Evolutionary conservation across 1,139 yeast species (phyloP).

Genomic region (Hyphopichia fennica): DNA sequence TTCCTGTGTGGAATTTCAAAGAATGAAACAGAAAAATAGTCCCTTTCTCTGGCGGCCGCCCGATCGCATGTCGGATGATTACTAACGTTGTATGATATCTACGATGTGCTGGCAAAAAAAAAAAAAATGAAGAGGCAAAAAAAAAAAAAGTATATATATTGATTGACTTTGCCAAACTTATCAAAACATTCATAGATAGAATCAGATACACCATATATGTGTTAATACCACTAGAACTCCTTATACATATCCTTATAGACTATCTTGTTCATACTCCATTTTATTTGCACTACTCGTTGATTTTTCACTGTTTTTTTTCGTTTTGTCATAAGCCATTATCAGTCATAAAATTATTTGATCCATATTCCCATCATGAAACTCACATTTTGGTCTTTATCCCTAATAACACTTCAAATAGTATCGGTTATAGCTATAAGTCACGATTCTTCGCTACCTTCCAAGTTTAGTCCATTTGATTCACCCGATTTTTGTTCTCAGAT

Average conservation of each 20-base stretch:
- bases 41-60: not conserved
- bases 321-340: too few relatives aligned
- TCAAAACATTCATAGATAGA: too few relatives aligned
- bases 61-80: slow-evolving; percentile 1
- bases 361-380: not conserved
- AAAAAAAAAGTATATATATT: too few relatives aligned
- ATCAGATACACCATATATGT: too few relatives aligned
- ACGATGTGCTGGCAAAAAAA: slow-evolving; percentile 5
- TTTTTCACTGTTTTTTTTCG: too few relatives aligned
- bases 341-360: too few relatives aligned
- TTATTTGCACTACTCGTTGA: too few relatives aligned
- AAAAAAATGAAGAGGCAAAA: not conserved
- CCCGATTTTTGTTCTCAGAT: slow-evolving; percentile 50
- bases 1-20: not conserved
- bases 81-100: not conserved
- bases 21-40: not conserved
- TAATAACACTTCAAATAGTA: not conserved
- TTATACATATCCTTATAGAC: too few relatives aligned
- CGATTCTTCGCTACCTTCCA: not conserved
- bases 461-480: slow-evolving; percentile 36
- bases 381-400: not conserved
- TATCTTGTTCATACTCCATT: too few relatives aligned
- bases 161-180: too few relatives aligned
- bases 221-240: too few relatives aligned
- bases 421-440: not conserved